Conservation (phyloP, 345 rosid genomes). For the Brassica nigra region DNA sequence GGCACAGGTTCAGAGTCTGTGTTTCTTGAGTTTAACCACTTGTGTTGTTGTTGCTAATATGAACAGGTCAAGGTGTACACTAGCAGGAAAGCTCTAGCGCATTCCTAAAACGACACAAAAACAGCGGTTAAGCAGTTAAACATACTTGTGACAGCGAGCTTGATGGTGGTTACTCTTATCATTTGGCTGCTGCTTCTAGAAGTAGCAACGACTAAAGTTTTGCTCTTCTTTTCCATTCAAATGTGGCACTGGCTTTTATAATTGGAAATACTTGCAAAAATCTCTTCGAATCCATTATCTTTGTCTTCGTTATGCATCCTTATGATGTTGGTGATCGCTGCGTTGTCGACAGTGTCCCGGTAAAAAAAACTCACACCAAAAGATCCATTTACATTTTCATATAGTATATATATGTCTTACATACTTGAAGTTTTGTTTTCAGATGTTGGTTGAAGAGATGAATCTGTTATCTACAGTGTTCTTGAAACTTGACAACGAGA, state of each 20-base stretch:
- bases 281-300: constrained; percentile 77
- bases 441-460: constrained; percentile 88
- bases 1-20: neutral
- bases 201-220: constrained; percentile 81
- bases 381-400: neutral
- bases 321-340: constrained; percentile 81
- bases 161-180: constrained; percentile 51
- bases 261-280: constrained; percentile 84
- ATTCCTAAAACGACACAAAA: constrained; percentile 81
- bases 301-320: constrained; percentile 81
- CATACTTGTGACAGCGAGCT: constrained; percentile 64
- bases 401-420: neutral
- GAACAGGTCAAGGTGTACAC: constrained; percentile 66
- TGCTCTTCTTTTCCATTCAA: constrained; percentile 71
- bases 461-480: constrained; percentile 39
- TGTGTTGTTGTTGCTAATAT: neutral
- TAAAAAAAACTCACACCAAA: constrained; percentile 1
- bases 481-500: constrained; percentile 27
- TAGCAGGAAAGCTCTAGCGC: constrained; percentile 46
- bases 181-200: constrained; percentile 78
- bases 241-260: constrained; percentile 70
- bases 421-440: neutral
- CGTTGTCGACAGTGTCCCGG: constrained; percentile 78
- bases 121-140: constrained; percentile 85
- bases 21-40: constrained; percentile 8